Percentiles rank a stretch among this genome's conserved stretches.
Conservation (phyloP, 371 early-diverging fungal species). For the Saksenaea oblongispora region DNA sequence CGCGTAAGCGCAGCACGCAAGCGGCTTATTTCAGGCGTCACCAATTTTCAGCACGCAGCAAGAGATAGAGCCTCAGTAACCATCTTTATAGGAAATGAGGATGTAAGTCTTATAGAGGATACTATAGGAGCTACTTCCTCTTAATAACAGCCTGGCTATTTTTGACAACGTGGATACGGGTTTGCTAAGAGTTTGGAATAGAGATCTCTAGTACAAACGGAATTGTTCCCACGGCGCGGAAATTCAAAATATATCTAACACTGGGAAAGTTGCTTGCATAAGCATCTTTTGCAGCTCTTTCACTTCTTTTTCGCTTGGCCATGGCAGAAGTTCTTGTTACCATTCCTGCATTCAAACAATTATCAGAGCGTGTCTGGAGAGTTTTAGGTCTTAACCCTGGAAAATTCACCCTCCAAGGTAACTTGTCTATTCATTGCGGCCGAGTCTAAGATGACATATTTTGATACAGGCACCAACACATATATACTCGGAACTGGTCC, state of each 20-base stretch:
- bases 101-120: too few species aligned
- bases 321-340: neutral
- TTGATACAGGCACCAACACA: slow-evolving; percentile 76
- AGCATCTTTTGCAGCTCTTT: neutral
- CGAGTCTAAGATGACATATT: neutral
- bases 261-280: neutral
- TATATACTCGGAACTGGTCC: slow-evolving; percentile 83
- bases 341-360: slow-evolving; percentile 41
- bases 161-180: too few species aligned
- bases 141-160: too few species aligned
- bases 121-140: too few species aligned
- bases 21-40: too few species aligned
- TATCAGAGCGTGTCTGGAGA: slow-evolving; percentile 54
- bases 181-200: too few species aligned
- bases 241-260: neutral
- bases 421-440: neutral
- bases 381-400: slow-evolving; percentile 78
- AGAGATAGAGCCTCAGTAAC: too few species aligned
- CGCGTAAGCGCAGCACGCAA: too few species aligned
- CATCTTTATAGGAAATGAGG: too few species aligned
- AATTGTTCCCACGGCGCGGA: neutral
- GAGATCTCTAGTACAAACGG: too few species aligned
- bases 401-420: slow-evolving; percentile 75
- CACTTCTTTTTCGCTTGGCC: neutral
- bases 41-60: too few species aligned